Evolutionary conservation across 2,329 filamentous ascomycete species (phyloP).

Genomic region (Mariannaea sp.): DNA sequence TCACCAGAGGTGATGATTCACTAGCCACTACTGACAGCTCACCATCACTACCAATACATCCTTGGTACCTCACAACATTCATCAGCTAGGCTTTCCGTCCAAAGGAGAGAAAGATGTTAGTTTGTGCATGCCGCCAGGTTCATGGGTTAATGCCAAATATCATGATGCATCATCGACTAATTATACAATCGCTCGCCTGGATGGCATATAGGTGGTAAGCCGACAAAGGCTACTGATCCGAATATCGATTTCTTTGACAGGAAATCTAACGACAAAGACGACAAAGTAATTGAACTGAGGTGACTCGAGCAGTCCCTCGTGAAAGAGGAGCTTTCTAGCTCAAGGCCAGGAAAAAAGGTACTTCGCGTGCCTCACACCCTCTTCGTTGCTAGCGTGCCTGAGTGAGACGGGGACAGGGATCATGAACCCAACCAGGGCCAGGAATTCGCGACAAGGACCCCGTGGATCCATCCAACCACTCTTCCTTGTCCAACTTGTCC

Average conservation of each 20-base stretch:
- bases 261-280: too few relatives aligned
- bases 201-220: too few relatives aligned
- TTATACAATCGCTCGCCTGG: too few relatives aligned
- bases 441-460: constrained; percentile 22
- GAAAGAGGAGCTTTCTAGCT: constrained; percentile 6
- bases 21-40: constrained; percentile 25
- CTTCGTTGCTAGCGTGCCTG: constrained; percentile 11
- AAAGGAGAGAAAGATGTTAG: constrained; percentile 8
- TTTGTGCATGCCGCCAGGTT: constrained; percentile 11
- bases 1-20: constrained; percentile 27
- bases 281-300: too few relatives aligned
- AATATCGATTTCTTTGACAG: too few relatives aligned
- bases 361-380: constrained; percentile 2
- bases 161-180: constrained; percentile 2
- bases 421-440: constrained; percentile 15
- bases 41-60: constrained; percentile 22
- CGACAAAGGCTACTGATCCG: too few relatives aligned
- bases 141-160: constrained; percentile 8
- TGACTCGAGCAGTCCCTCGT: too few relatives aligned
- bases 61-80: constrained; percentile 18
- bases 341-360: constrained; percentile 14
- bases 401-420: constrained; percentile 21
- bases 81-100: constrained; percentile 12
- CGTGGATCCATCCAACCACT: constrained; percentile 22
- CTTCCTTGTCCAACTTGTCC: constrained; percentile 2